These are phyloP conservation scores for Scortechinia acanthostroma DNA, from an alignment of 2,329 filamentous ascomycete genomes.

Conservation along the genomic window DNA sequence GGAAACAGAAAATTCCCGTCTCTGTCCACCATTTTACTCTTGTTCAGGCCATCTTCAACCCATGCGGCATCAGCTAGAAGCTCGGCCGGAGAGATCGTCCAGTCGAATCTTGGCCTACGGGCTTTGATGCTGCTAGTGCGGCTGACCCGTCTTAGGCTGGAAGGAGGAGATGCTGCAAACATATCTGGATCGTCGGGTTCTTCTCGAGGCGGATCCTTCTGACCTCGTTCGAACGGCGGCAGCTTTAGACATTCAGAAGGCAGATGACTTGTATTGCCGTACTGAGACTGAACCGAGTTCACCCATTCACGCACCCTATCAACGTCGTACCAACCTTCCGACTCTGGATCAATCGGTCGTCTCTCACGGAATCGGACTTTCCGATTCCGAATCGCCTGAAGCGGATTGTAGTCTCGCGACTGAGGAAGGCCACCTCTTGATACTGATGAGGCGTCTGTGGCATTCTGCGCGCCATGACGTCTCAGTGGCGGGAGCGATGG, in stretches of 20 bases:
- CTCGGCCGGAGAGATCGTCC: not conserved
- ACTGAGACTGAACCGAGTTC: not conserved
- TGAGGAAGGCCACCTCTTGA: not conserved
- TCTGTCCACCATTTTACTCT: not conserved
- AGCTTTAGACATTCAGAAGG: not conserved
- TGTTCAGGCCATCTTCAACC: not conserved
- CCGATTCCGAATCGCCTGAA: constrained; percentile 1
- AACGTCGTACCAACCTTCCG: not conserved
- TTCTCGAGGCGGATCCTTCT: not conserved
- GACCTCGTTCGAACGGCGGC: not conserved
- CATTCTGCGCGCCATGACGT: not conserved
- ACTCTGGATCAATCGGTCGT: not conserved
- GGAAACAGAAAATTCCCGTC: not conserved
- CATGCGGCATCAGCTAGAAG: not conserved
- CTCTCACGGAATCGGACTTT: not conserved
- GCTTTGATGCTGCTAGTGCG: not conserved
- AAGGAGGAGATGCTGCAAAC: not conserved
- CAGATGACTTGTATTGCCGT: not conserved
- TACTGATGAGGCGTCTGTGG: not conserved
- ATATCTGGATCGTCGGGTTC: not conserved
- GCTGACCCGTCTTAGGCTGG: not conserved
- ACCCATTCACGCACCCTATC: not conserved
- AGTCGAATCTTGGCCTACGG: not conserved
- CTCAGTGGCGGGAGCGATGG: not conserved
- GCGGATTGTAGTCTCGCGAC: not conserved